Base-by-base conservation (phyloP, 2,329 filamentous ascomycete genomes). In the Capronia epimyces region DNA sequence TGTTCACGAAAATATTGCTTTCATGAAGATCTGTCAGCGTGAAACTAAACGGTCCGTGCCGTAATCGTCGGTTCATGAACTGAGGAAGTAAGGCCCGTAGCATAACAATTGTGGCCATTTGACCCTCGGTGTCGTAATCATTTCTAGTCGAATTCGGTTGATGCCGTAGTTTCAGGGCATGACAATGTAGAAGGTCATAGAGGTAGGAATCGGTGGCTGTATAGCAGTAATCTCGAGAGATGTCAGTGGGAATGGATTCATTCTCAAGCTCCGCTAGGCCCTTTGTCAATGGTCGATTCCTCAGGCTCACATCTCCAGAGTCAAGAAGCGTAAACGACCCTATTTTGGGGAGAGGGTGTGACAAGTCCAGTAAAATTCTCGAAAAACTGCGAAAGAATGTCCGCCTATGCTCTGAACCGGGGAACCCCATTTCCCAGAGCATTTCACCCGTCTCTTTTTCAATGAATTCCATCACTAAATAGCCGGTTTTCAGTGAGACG, bases 11-110 rank as follows among this genome's bases (percentile, higher is more conserved):
- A 13, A 43, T 16, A 29, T 43, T 43, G 41, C 25, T 31, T 43
- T 43, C 41, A 24, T 43, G 41, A 2, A 43, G 29, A 43, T 32
- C 41, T 24, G 41, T 43, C 22, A 43, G 29, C 16, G 29, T 21
- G n/a, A 43, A 43, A 21, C 65, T 52, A 52, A 69, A 71, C 1
- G 66, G 66, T 1, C 67, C 67, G 21, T 63, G 48, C 10, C 63
- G 62, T 25, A 66, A 56, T 52, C 68, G 65, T n/a, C 54, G 52
- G 4, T 55, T 57, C 20, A 50, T 61, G 62, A 53, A 67, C 41
- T 54, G 65, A 52, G 44, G 60, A 41, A 49, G 46, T 27, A 59
- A 59, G 6, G 58, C 27, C 65, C 55, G 53, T 62, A 51, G 62
- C 55, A 47, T 67, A 58, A 50, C 60, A 55, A 54, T 57, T 52